These are phyloP conservation scores for Xylaria sp. DNA, from an alignment of 2,329 filamentous ascomycete genomes.

Conservation along the genomic window DNA sequence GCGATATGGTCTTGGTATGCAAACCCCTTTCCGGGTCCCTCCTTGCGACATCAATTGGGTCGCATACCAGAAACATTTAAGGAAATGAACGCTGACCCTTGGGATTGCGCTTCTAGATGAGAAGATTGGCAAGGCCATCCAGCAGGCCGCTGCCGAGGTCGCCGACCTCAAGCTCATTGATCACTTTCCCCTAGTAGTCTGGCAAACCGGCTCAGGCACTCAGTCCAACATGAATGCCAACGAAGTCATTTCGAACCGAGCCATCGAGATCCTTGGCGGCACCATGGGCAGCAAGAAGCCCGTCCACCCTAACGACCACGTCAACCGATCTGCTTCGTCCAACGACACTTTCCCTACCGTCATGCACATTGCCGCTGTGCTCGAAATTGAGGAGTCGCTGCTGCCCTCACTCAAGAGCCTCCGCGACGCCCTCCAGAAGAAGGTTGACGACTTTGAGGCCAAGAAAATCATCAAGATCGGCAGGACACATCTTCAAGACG, in stretches of 20 bases:
- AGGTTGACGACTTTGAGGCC: slow-evolving; percentile 86
- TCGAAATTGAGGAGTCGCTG: slow-evolving; percentile 89
- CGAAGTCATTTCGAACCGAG: slow-evolving; percentile 99
- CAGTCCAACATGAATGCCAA: slow-evolving; percentile 99
- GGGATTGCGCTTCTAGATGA: slow-evolving; percentile 68
- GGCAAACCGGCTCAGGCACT: slow-evolving; percentile 98
- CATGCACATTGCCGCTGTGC: slow-evolving; percentile 98
- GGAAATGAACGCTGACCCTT: slow-evolving; percentile 43
- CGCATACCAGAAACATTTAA: not conserved
- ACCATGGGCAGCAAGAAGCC: slow-evolving; percentile 97
- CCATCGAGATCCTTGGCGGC: slow-evolving; percentile 96
- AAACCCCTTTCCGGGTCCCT: slow-evolving; percentile 35
- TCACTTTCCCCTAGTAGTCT: slow-evolving; percentile 98
- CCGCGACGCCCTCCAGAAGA: slow-evolving; percentile 84
- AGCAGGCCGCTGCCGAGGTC: slow-evolving; percentile 93
- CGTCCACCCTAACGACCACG: slow-evolving; percentile 98
- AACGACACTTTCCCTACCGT: slow-evolving; percentile 99
- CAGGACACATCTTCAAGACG: slow-evolving; percentile 96
- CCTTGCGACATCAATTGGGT: slow-evolving; percentile 26
- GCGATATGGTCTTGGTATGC: slow-evolving; percentile 85
- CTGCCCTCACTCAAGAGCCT: slow-evolving; percentile 85
- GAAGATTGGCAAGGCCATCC: slow-evolving; percentile 90
- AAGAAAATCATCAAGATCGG: slow-evolving; percentile 98
- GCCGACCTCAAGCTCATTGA: slow-evolving; percentile 92
- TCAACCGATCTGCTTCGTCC: slow-evolving; percentile 98